phyloP scores from a whole-genome alignment of 2,329 filamentous ascomycete species.

The Anisogramma anomala region DNA sequence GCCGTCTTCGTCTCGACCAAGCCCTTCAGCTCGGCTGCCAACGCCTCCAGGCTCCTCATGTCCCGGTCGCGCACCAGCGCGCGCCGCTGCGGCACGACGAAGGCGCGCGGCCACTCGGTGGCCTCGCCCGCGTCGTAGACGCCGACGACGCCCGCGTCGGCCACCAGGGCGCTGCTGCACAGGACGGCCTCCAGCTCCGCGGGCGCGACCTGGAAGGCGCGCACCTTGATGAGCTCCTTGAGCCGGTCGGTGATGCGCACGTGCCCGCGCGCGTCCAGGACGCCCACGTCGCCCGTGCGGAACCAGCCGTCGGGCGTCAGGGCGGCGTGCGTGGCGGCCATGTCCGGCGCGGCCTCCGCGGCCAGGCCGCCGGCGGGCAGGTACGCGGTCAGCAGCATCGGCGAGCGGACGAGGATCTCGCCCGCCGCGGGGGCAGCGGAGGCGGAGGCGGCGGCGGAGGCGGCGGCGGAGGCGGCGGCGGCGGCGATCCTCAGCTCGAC shows the following conservation, averaged over 20 bases:
- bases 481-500: conserved; percentile 55
- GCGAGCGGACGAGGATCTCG: conserved; percentile 54
- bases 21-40: conserved; percentile 41
- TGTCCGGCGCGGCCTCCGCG: conserved; percentile 20
- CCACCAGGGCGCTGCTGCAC: conserved; percentile 23
- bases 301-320: conserved; percentile 51
- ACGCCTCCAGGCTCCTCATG: conserved; percentile 30
- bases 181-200: conserved; percentile 30
- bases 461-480: no score
- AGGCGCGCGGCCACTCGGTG: conserved; percentile 49
- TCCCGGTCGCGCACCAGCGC: conserved; percentile 13
- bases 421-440: conserved; percentile 44
- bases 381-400: conserved; percentile 57
- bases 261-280: conserved; percentile 40
- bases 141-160: conserved; percentile 45
- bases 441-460: no score
- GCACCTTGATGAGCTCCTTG: conserved; percentile 47
- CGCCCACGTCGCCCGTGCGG: conserved; percentile 59
- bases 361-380: conserved; percentile 42
- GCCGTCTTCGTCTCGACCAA: conserved; percentile 50
- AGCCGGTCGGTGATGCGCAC: conserved; percentile 60
- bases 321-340: conserved; percentile 27
- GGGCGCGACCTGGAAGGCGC: conserved; percentile 32
- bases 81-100: conserved; percentile 31
- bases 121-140: conserved; percentile 39